Base-by-base conservation (phyloP, 257 asterid genomes). In the Perilla frutescens region DNA sequence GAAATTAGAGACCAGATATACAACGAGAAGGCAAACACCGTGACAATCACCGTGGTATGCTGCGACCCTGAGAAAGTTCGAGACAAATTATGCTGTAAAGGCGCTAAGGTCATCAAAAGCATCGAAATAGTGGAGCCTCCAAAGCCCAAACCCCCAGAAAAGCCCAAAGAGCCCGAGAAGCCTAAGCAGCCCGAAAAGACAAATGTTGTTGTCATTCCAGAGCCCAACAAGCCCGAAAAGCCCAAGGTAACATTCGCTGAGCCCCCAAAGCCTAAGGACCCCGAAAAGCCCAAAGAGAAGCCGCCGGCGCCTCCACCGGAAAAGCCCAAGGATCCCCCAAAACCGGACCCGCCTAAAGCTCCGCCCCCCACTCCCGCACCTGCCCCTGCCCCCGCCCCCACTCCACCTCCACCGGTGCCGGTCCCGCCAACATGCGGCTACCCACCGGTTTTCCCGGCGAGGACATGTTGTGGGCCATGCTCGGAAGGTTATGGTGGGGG, bases 21-120 rank as follows among this genome's bases (percentile, higher is more conserved):
- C 41, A 87, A 88, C 64, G 96, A 88, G 75, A 88, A 91, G 75
- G 73, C 81, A 3, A 89, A 89, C 54, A 76, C 77, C 3, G 93
- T 91, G 54, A 89, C 70, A 3, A 87, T 93, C 76, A 77, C 81
- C 0, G 98, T 91, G 37, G 79, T 85, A 1, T 88, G 97, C 80
- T 91, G 98, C 75, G 73, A 75, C 68, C 97, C 97, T 0, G 96
- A 91, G 73, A 86, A 80, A 59, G 41, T 91, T 66, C 92, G 96
- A 2, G 96, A 93, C 72, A 89, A 91, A 66, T 62, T 93, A 15
- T 87, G 90, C 37, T 81, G 85, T 32, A 88, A 83, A 62, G 98
- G 97, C 15, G 45, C 82, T 7, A 81, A 79, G 41, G 85, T 79
- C 1, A 91, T 93, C 74, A 83, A 89, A 65, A 84, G 86, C 66